Percentiles rank a stretch among this genome's conserved stretches.
Conservation (phyloP, 352 stramenopile genomes). For the Blastocystis sp. region DNA sequence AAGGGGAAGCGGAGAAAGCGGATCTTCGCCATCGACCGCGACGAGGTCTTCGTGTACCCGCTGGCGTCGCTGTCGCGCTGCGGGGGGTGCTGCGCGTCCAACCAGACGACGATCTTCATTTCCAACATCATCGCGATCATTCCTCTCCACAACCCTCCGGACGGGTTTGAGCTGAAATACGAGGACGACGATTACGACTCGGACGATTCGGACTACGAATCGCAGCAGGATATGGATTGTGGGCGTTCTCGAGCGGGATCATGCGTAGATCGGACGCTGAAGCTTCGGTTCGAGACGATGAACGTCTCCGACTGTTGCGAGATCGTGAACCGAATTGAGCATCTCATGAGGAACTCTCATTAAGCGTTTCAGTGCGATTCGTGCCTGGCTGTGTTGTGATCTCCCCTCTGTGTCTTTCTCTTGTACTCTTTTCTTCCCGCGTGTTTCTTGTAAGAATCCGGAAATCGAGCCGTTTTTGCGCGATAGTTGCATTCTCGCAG, state of each 20-base stretch:
- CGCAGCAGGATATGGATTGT: neutral
- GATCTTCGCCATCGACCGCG: constrained; percentile 56
- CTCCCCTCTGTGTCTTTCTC: neutral
- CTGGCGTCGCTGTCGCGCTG: constrained; percentile 7
- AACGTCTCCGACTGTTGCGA: constrained; percentile 50
- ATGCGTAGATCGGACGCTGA: constrained; percentile 9
- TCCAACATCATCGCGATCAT: constrained; percentile 34
- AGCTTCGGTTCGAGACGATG: constrained; percentile 6
- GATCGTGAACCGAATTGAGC: constrained; percentile 60
- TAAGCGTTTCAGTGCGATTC: neutral
- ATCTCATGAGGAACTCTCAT: constrained; percentile 68
- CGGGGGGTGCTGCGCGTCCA: neutral
- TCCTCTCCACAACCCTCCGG: constrained; percentile 8
- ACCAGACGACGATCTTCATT: constrained; percentile 20
- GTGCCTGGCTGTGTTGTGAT: neutral
- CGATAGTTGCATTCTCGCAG: neutral
- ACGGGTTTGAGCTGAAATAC: constrained; percentile 34
- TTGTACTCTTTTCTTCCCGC: neutral
- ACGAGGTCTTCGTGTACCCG: constrained; percentile 45
- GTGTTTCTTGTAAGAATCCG: constrained; percentile 41
- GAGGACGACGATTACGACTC: constrained; percentile 16
- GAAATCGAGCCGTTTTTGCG: constrained; percentile 27
- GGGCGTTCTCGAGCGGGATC: neutral
- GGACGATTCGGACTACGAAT: constrained; percentile 30
- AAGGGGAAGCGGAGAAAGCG: constrained; percentile 43